Evolutionary conservation across 805 yeast species (phyloP).

Genomic region (Candida methanosorbosa): DNA sequence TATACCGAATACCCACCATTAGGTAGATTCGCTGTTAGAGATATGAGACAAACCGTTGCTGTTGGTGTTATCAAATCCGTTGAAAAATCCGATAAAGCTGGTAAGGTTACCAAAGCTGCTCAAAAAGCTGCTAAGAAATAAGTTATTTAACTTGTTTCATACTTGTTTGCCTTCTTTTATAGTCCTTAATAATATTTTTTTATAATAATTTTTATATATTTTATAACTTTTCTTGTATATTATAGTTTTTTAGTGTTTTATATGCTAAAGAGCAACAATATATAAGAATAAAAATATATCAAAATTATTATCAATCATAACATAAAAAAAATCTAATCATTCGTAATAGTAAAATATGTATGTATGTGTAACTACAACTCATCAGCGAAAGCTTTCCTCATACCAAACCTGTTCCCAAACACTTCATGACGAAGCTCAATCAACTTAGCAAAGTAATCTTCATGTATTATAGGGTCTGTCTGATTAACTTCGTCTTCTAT

Average conservation of each 20-base stretch:
- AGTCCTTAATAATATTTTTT: too few species aligned
- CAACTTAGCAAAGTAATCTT: conserved; percentile 18
- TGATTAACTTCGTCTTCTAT: conserved; percentile 7
- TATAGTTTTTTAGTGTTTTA: conserved; percentile 5
- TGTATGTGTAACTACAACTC: too few species aligned
- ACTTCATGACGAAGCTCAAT: conserved; percentile 43
- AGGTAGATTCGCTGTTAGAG: conserved; percentile 98
- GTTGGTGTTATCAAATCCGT: conserved; percentile 98
- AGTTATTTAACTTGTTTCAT: conserved; percentile 18
- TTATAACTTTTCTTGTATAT: too few species aligned
- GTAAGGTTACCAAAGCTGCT: conserved; percentile 97
- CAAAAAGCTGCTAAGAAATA: conserved; percentile 72
- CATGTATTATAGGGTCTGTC: conserved; percentile 6
- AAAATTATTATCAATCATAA: too few species aligned
- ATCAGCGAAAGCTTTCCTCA: conserved; percentile 51
- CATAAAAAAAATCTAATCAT: too few species aligned
- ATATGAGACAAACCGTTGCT: conserved; percentile 99
- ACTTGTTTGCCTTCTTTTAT: too few species aligned
- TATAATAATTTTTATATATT: too few species aligned
- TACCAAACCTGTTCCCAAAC: conserved; percentile 72
- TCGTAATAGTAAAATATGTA: too few species aligned
- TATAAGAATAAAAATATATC: too few species aligned
- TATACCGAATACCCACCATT: conserved; percentile 93
- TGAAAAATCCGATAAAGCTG: conserved; percentile 72
- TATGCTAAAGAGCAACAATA: too few species aligned